Evolutionary conservation across 495 filamentous ascomycete species (phyloP).

Genomic region (Pyrenula massariospora): DNA sequence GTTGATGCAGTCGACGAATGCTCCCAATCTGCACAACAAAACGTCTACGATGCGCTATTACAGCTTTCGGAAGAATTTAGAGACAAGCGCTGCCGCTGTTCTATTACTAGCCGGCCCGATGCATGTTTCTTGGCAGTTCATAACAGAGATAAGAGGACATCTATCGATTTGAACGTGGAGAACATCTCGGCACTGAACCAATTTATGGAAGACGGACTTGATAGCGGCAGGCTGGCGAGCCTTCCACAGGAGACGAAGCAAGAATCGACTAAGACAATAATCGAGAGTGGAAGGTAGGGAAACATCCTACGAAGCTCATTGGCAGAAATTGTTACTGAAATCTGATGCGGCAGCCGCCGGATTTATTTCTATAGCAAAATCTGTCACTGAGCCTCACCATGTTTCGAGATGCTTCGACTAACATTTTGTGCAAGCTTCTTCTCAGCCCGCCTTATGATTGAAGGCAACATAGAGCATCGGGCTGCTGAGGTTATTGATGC

Average conservation of each 20-base stretch:
- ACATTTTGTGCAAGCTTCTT: too few species aligned
- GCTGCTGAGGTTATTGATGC: neutral
- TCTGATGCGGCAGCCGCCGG: too few species aligned
- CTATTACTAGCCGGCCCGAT: neutral
- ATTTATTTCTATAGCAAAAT: too few species aligned
- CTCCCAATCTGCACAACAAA: neutral
- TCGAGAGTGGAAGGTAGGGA: neutral
- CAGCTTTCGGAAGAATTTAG: neutral
- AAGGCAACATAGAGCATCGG: neutral
- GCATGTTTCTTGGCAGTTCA: too few species aligned
- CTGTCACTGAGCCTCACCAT: too few species aligned
- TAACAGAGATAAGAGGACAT: too few species aligned
- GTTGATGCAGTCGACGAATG: neutral
- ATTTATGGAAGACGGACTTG: neutral
- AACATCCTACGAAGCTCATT: too few species aligned
- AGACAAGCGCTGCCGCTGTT: neutral
- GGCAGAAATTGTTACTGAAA: too few species aligned
- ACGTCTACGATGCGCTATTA: neutral
- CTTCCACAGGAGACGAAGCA: neutral
- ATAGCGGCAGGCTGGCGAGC: neutral
- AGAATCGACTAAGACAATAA: neutral
- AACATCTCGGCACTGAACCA: too few species aligned
- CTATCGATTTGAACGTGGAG: too few species aligned
- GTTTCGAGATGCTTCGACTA: too few species aligned
- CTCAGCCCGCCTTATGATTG: neutral